Evolutionary conservation across 495 filamentous ascomycete genomes (phyloP), one percentile per base, ranked within the genome.

Genomic region (Aspergillus baeticus): DNA sequence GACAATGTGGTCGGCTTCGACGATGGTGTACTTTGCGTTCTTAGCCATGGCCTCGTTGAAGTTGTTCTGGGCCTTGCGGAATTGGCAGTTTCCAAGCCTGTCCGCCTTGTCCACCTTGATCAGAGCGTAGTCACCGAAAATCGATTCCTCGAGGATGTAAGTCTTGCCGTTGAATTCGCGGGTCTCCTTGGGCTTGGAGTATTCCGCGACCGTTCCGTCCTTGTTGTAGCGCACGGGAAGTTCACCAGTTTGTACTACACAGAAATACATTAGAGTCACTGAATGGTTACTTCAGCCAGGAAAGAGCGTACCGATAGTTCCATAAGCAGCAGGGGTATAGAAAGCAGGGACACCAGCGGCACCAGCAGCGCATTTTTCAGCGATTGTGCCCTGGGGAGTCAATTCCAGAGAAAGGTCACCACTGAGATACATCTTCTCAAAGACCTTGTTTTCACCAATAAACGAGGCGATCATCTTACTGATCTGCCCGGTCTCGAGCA

Each of bases 1-100:
- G 41, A 96, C 91, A 57, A 96, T 92, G 47, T 94, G 73, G 66
- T 96, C 91, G 21, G 91, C 91, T 73, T 96, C 91, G 35, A 96
- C 91, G 51, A 96, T 89, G 58, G 91, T 96, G 64, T 87, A 77
- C 70, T 88, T 89, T 29, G 90, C 91, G 69, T 92, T 91, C 66
- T 90, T 86, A 50, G 83, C 91, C 91, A 96, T 95, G 53, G 85
- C 87, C 55, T 88, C 89, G 70, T 93, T 93, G 81, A 95, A 96
- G 72, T 93, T 93, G 69, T 87, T 85, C 34, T 89, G 89, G 2
- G 91, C 81, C 60, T 88, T 87, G 34, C 91, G 85, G 81, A 96
- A 96, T 69, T 89, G 85, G 72, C 87, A 91, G 76, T 96, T 96
- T n/a, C 91, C 91, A 1, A 93, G 83, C 59, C 84, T 80, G 74